Evolutionary conservation across 2,329 filamentous ascomycete species (phyloP).

Genomic region (Magnaporthiopsis rhizophila): DNA sequence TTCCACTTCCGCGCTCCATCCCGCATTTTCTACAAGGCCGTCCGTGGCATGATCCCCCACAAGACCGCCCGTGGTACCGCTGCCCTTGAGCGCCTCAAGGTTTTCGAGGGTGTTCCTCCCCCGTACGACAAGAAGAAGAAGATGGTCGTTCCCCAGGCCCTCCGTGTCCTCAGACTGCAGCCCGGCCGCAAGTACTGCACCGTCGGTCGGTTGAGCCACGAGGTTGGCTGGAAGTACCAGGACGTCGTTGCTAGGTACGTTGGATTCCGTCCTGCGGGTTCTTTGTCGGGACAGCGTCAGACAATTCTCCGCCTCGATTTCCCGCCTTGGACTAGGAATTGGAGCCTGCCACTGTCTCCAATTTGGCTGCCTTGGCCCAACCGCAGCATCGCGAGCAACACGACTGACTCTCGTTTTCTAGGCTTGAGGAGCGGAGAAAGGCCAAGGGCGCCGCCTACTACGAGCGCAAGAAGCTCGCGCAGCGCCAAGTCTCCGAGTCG

Average conservation of each 20-base stretch:
- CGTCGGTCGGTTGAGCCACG: slow-evolving; percentile 92
- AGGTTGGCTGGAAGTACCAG: slow-evolving; percentile 99
- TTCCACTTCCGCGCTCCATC: slow-evolving; percentile 99
- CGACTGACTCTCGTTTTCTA: slow-evolving; percentile 29
- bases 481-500: slow-evolving; percentile 83
- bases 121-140: slow-evolving; percentile 99
- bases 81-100: slow-evolving; percentile 97
- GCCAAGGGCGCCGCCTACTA: slow-evolving; percentile 99
- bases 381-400: slow-evolving; percentile 8
- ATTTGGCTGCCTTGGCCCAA: background rate
- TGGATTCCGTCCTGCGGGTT: too few relatives aligned
- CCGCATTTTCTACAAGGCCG: slow-evolving; percentile 99
- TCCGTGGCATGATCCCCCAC: slow-evolving; percentile 99
- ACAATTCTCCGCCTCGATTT: background rate
- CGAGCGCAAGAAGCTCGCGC: slow-evolving; percentile 97
- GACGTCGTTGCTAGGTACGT: slow-evolving; percentile 95
- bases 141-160: slow-evolving; percentile 96
- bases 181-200: slow-evolving; percentile 99
- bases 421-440: slow-evolving; percentile 99
- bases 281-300: background rate
- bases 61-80: slow-evolving; percentile 97
- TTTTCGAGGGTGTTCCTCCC: slow-evolving; percentile 97
- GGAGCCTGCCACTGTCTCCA: too few relatives aligned
- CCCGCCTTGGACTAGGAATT: slow-evolving; percentile 15
- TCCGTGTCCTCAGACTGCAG: slow-evolving; percentile 93